phyloP scores from a whole-genome alignment of 768 basidiomycete genomes.

The Suillus hirtellus region DNA sequence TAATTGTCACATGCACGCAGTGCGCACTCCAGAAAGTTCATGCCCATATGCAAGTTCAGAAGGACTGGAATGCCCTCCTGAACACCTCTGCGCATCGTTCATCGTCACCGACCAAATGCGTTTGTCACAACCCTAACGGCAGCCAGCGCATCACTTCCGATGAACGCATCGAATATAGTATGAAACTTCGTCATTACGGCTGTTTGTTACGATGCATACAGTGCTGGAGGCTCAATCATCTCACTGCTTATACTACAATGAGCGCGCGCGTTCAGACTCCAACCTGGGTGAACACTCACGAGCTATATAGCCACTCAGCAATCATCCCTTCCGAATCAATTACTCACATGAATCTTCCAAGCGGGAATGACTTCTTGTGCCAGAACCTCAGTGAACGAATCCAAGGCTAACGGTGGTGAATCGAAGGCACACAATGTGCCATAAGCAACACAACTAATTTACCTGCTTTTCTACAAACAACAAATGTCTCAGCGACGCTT shows the following conservation, averaged over 20 bases:
- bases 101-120: neutral
- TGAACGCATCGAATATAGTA: too few species aligned
- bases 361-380: neutral
- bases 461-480: neutral
- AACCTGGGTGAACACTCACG: neutral
- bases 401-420: neutral
- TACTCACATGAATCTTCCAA: neutral
- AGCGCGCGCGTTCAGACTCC: too few species aligned
- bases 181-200: too few species aligned
- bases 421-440: neutral
- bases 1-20: neutral
- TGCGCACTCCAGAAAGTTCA: neutral
- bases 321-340: neutral
- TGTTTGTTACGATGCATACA: too few species aligned
- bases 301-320: neutral
- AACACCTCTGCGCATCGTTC: neutral
- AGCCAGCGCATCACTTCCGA: too few species aligned
- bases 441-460: too few species aligned
- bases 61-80: neutral
- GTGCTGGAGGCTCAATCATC: neutral
- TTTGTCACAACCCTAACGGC: too few species aligned
- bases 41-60: neutral
- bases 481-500: neutral
- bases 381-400: neutral
- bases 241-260: too few species aligned